Conservation (phyloP, 2,329 filamentous ascomycete genomes). For the Sphaceloma murrayae region DNA sequence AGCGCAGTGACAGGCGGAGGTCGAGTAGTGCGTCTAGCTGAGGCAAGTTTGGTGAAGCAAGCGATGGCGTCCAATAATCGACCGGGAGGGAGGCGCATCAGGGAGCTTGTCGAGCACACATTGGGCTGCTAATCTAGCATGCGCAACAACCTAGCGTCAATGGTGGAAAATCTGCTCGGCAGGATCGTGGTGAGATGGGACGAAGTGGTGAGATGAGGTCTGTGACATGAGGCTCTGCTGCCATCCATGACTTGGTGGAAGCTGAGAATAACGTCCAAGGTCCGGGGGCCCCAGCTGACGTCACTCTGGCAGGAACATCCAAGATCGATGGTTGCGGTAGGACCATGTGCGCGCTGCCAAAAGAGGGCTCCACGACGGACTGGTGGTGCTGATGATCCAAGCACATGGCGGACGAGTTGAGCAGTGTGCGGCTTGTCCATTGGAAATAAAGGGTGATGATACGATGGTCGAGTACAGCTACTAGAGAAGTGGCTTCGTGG, state of each 20-base stretch:
- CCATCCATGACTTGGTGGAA: too few relatives aligned
- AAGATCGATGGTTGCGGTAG: too few relatives aligned
- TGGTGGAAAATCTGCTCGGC: constrained; percentile 11
- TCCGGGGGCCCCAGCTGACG: too few relatives aligned
- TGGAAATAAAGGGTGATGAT: constrained; percentile 2
- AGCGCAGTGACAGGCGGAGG: neutral
- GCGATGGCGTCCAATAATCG: constrained; percentile 10
- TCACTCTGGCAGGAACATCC: constrained; percentile 14
- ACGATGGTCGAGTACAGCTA: too few relatives aligned
- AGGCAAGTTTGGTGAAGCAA: neutral
- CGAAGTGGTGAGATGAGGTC: neutral
- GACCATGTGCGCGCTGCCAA: too few relatives aligned
- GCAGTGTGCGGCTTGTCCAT: too few relatives aligned
- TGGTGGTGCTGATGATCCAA: constrained; percentile 8
- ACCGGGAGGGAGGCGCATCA: constrained; percentile 2
- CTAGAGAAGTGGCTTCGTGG: neutral
- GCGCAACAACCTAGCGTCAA: neutral
- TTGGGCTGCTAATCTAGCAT: neutral
- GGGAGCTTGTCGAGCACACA: constrained; percentile 12
- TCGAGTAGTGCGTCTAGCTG: constrained; percentile 3
- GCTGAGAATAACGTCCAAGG: too few relatives aligned
- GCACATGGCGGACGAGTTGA: too few relatives aligned
- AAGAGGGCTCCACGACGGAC: too few relatives aligned
- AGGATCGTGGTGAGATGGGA: neutral
- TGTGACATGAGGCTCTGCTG: too few relatives aligned